phyloP scores from a whole-genome alignment of 1,284 basidiomycete genomes.

The Rhodotorula sp. region DNA sequence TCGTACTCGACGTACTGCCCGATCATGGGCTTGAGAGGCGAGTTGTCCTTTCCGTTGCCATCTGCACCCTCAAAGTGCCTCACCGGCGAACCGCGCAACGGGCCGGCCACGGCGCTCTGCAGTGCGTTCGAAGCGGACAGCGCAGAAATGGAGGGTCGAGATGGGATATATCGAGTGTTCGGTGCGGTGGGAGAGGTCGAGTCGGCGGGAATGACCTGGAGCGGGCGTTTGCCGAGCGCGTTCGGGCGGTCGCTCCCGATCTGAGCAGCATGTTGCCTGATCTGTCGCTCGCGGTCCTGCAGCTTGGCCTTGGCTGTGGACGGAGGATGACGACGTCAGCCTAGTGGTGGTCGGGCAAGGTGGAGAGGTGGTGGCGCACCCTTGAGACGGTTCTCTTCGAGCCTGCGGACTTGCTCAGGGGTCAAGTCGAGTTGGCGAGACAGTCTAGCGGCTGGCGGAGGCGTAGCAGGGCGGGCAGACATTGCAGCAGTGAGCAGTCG shows the following conservation, averaged over 20 bases:
- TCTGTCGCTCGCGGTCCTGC: slow-evolving; percentile 55
- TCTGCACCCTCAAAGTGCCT: slow-evolving; percentile 31
- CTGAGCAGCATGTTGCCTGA: background rate
- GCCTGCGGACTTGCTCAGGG: slow-evolving; percentile 19
- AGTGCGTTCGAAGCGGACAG: slow-evolving; percentile 40
- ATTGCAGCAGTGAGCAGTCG: background rate
- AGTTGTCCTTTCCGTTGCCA: slow-evolving; percentile 2
- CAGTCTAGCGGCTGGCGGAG: background rate
- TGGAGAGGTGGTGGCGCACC: slow-evolving; percentile 8
- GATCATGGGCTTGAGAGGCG: slow-evolving; percentile 35
- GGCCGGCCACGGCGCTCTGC: slow-evolving; percentile 4
- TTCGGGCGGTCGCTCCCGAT: slow-evolving; percentile 47
- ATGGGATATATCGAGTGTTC: slow-evolving; percentile 19
- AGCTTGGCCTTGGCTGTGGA: slow-evolving; percentile 54
- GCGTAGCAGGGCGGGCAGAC: slow-evolving; percentile 3
- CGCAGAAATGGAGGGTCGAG: background rate
- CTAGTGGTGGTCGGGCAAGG: background rate
- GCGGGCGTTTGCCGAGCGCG: slow-evolving; percentile 60
- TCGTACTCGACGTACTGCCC: slow-evolving; percentile 62
- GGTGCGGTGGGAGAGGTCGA: slow-evolving; percentile 61
- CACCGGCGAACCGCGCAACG: background rate
- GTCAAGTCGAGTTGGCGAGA: slow-evolving; percentile 9
- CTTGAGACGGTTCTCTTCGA: slow-evolving; percentile 28
- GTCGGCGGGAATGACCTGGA: slow-evolving; percentile 55
- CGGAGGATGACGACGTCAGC: background rate